These are phyloP conservation scores for Lagenaria siceraria DNA, from an alignment of 306 rosid species.

Conservation along the genomic window DNA sequence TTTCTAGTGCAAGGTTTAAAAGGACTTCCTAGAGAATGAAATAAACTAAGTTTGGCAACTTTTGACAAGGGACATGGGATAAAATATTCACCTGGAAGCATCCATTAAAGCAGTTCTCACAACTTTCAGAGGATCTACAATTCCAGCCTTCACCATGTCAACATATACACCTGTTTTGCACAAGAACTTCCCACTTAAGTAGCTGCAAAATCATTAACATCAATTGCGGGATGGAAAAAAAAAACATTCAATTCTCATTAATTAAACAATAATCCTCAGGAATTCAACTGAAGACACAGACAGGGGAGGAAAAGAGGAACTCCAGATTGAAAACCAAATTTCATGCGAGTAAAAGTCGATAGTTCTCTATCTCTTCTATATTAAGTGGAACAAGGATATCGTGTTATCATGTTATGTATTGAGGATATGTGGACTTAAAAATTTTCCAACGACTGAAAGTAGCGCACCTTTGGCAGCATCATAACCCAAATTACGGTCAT, in stretches of 20 bases:
- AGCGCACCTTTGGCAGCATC: conserved; percentile 75
- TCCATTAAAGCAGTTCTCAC: conserved; percentile 79
- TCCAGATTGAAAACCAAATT: not conserved
- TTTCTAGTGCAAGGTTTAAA: not conserved
- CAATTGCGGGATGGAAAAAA: not conserved
- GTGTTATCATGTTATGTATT: not conserved
- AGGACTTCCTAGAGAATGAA: not conserved
- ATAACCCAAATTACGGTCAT: conserved; percentile 46
- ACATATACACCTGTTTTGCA: conserved; percentile 59
- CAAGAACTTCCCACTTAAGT: not conserved
- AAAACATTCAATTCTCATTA: not conserved
- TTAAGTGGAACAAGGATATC: not conserved
- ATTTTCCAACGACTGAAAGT: not conserved
- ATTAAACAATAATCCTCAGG: not conserved
- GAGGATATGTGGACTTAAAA: not conserved
- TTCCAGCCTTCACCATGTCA: conserved; percentile 83
- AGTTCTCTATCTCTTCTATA: not conserved
- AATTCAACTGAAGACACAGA: not conserved
- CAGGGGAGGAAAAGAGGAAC: not conserved
- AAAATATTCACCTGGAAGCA: conserved; percentile 70
- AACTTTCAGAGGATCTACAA: conserved; percentile 87
- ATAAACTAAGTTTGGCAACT: not conserved
- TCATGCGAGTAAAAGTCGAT: not conserved
- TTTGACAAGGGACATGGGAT: not conserved
- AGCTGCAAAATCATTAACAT: not conserved